Base-by-base conservation (phyloP, 129 eudicot genomes). In the Helianthus tuberosus region DNA sequence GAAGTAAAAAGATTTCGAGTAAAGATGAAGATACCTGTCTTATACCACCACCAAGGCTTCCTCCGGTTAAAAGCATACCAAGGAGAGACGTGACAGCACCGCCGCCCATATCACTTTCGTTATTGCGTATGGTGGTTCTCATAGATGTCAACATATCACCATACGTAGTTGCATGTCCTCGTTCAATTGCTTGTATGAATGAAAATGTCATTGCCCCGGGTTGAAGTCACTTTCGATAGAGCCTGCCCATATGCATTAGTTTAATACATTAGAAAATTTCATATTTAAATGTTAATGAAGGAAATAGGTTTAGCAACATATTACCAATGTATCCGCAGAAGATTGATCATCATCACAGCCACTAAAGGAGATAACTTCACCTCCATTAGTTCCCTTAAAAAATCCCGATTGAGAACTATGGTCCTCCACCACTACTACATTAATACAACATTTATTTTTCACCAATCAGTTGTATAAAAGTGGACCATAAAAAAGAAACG, bases 271-370 rank as follows among this genome's bases (percentile, higher is more conserved):
- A 51, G 69, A 35, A 39, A 5, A 27, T 27, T 27, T 13, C 29
- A 54, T 23, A 46, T 47, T 20, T n/a, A 39, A 44, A 8, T 17
- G 11, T 66, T 44, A 17, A 38, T 64, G 15, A 10, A n/a, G 3
- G 7, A 11, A n/a, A 64, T 11, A 49, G 16, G 14, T 49, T 12
- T 49, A 49, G n/a, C 54, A 11, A 49, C 6, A 14, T 49, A 48
- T 49, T 88, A 94, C 98, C 75, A 84, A 5, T 70, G 96, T 94
- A 77, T 94, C 98, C 38, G 89, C 96, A 69, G 97, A 88, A 35
- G 93, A 79, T 83, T 94, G 98, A 78, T 91, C 86, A 67, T 94
- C 98, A 64, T 94, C 97, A 76, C 98, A 94, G 39, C 98, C 98
- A 78, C 98, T 90, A 64, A 94, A 94, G 71, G 96, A 94, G 64